These are phyloP conservation scores for Chrysoporthe deuterocubensis DNA, from an alignment of 2,329 filamentous ascomycete species.

Conservation along the genomic window DNA sequence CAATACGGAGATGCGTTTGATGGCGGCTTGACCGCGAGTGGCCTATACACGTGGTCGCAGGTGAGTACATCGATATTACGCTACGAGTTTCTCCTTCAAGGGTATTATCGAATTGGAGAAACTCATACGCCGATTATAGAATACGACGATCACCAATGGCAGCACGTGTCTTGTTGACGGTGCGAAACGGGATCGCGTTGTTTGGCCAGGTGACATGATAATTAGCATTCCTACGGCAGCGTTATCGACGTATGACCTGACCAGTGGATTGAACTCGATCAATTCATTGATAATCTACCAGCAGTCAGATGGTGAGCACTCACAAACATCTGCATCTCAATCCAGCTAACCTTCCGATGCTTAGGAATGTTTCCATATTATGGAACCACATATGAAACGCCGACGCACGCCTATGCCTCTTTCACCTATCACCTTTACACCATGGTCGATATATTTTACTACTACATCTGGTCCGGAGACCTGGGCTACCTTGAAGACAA, in stretches of 20 bases:
- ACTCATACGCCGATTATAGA: constrained; percentile 23
- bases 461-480: constrained; percentile 59
- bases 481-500: constrained; percentile 48
- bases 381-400: constrained; percentile 43
- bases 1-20: constrained; percentile 16
- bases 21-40: not conserved
- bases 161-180: constrained; percentile 43
- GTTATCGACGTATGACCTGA: constrained; percentile 1
- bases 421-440: constrained; percentile 63
- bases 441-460: constrained; percentile 62
- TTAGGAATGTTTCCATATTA: constrained; percentile 49
- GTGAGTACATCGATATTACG: not conserved
- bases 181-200: constrained; percentile 53
- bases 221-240: constrained; percentile 7
- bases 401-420: constrained; percentile 35
- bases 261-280: constrained; percentile 5
- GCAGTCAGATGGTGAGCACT: not conserved
- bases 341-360: not conserved
- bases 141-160: constrained; percentile 37
- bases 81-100: not conserved
- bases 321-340: not conserved
- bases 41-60: constrained; percentile 6
- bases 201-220: constrained; percentile 34
- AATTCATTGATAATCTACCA: constrained; percentile 9
- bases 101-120: not conserved